phyloP scores from a whole-genome alignment of 23 red algal species.

The Gracilariopsis chorda region DNA sequence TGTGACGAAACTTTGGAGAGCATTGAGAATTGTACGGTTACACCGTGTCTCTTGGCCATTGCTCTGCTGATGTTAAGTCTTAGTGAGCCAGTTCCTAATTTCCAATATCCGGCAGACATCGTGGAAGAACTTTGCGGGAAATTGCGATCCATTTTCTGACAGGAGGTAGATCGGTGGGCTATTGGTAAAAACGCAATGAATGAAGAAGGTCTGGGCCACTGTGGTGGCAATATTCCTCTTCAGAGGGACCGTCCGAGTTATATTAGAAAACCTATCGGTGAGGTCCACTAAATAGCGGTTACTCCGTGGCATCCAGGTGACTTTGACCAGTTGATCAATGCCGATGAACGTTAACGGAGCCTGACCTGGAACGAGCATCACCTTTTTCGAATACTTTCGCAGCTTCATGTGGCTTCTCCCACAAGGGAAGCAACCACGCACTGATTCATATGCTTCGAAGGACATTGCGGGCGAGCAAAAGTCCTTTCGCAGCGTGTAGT shows the following conservation, averaged over 20 bases:
- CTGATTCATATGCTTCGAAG: background rate
- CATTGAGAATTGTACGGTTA: background rate
- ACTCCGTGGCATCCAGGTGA: background rate
- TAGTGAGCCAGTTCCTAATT: background rate
- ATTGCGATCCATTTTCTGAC: background rate
- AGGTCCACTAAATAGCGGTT: background rate
- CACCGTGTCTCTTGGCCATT: background rate
- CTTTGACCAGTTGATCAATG: background rate
- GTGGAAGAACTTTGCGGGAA: background rate
- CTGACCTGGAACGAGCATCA: background rate
- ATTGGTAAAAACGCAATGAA: background rate
- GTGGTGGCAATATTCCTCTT: background rate
- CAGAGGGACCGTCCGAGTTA: background rate
- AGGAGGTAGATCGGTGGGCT: background rate
- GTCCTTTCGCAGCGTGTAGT: no score
- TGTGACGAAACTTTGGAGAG: background rate
- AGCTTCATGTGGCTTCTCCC: background rate
- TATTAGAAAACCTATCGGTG: background rate
- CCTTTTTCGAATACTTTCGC: background rate
- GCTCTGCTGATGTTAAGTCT: background rate
- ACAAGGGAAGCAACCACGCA: background rate
- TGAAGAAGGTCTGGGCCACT: background rate
- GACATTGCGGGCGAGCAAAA: no score
- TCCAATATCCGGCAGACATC: background rate
- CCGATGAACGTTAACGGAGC: background rate